Base-by-base conservation (phyloP, 371 early-diverging fungal species). In the Rhizopus stolonifer region DNA sequence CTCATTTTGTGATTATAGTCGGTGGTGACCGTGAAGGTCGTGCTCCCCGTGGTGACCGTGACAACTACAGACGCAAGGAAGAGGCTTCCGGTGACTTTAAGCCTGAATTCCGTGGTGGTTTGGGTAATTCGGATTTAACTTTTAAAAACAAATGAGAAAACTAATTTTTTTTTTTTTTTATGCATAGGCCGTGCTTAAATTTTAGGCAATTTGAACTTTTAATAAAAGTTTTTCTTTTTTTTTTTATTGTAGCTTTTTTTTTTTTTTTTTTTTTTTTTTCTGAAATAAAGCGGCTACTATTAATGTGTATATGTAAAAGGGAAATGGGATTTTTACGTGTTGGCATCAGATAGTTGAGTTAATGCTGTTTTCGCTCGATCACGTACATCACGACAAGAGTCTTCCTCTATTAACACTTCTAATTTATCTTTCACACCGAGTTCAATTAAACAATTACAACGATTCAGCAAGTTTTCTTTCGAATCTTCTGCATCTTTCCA, bases 321-420 rank as follows among this genome's bases (percentile, higher is more conserved):
- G n/a, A 10, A 4, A 7, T 29, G 4, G 4, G 4, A 7, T 23
- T 21, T 43, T 62, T 54, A 61, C 14, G 13, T n/a, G 15, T 42
- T 21, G 8, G 55, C 58, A 33, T 59, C 44, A 14, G 45, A 49
- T 46, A 90, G 72, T 54, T 90, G 84, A 18, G 65, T 61, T 45
- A 88, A 55, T 10, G 90, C 91, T 10, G 86, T 88, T 52, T 79
- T 79, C 22, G 84, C 91, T 31, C 90, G 71, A 52, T 90, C 90
- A 2, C 87, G 80, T 5, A 91, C 91, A 69, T 91, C 91, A 46
- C 74, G 57, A 51, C 79, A 77, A 7, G 70, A 56, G 54, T 86
- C 87, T 11, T 78, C 75, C 21, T 66, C 70, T 21, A 42, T 42
- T 70, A 87, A 55, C 0, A 46, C 33, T 40, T 74, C 65, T 15